Evolutionary conservation across 306 rosid genomes (phyloP).

Genomic region (Benincasa hispida): DNA sequence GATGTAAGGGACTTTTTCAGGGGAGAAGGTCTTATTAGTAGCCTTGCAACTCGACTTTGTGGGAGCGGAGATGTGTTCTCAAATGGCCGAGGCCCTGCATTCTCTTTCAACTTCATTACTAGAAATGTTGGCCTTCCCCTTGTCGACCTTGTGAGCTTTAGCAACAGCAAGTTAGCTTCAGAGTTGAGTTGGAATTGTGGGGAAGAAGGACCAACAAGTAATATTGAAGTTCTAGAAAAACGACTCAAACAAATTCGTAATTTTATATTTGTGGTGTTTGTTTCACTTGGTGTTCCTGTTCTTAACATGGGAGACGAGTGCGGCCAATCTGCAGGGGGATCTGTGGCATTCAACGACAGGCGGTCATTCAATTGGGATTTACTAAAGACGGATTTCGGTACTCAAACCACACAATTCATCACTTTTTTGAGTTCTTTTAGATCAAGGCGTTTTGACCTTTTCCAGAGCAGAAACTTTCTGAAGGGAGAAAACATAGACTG

Average conservation of each 20-base stretch:
- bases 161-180: slow-evolving; percentile 24
- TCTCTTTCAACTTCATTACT: slow-evolving; percentile 53
- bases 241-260: slow-evolving; percentile 77
- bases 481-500: slow-evolving; percentile 73
- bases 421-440: slow-evolving; percentile 53
- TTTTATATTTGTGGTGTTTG: slow-evolving; percentile 50
- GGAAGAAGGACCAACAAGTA: slow-evolving; percentile 76
- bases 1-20: slow-evolving; percentile 62
- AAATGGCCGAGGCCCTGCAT: slow-evolving; percentile 73
- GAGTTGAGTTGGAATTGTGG: slow-evolving; percentile 92
- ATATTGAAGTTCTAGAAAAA: slow-evolving; percentile 43
- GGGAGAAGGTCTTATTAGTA: slow-evolving; percentile 53
- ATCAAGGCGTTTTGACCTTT: slow-evolving; percentile 45
- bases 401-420: slow-evolving; percentile 51
- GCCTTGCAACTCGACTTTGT: slow-evolving; percentile 88
- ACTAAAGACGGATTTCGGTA: slow-evolving; percentile 47
- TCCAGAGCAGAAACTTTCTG: slow-evolving; percentile 48
- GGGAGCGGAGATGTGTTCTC: slow-evolving; percentile 78
- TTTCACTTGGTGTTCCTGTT: slow-evolving; percentile 87
- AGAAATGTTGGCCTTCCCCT: slow-evolving; percentile 66
- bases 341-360: slow-evolving; percentile 31
- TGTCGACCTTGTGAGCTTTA: slow-evolving; percentile 85
- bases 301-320: slow-evolving; percentile 95
- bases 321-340: slow-evolving; percentile 67
- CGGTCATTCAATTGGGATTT: slow-evolving; percentile 57